Base-by-base conservation (phyloP, 495 filamentous ascomycete genomes). In the Neurospora sp. region DNA sequence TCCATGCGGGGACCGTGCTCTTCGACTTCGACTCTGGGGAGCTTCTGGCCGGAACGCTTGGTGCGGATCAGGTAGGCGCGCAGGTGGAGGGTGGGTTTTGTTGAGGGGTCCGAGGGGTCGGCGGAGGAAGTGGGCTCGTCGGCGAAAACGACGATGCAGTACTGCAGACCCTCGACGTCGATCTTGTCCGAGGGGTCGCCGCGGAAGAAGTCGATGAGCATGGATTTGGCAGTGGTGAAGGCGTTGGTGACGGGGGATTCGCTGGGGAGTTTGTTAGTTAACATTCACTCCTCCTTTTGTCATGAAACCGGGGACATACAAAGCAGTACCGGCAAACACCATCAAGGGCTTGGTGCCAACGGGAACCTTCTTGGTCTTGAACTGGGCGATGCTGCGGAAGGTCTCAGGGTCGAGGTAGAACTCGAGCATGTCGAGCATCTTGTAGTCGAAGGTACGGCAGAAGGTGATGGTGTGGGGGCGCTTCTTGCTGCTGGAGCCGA, bases 1-100 rank as follows among this genome's bases (percentile, higher is more conserved):
- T 98, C 96, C 79, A 98, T 93, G 79, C 96, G 89, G 66, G 96
- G 95, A 1, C 96, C 96, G 83, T 97, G 94, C 85, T 97, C 94
- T 82, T 97, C 93, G 70, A 98, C 84, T 83, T 99, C 96, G 11
- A 98, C 92, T 42, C 93, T 87, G 2, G 96, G 96, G 22, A 98
- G 83, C 78, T 90, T 92, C 83, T 94, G 91, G 22, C 94, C 94
- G 76, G 91, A 93, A 72, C 89, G 90, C 86, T 92, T 93, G 69
- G 96, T 98, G 73, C 86, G 82, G 74, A 98, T 89, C 78, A 91
- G 88, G 82, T 96, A 97, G 77, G 91, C 89, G 70, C 96, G 90
- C 76, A 99, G 85, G 82, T 94, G 92, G 39, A 98, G 87, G 42
- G 86, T 80, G 1, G 94, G 92, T 70, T 88, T 87, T 68, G 88